Percentiles rank a stretch among this genome's conserved stretches.
phyloP scores from a whole-genome alignment of 2,329 filamentous ascomycete genomes.

The Emmonsiellopsis sp. region DNA sequence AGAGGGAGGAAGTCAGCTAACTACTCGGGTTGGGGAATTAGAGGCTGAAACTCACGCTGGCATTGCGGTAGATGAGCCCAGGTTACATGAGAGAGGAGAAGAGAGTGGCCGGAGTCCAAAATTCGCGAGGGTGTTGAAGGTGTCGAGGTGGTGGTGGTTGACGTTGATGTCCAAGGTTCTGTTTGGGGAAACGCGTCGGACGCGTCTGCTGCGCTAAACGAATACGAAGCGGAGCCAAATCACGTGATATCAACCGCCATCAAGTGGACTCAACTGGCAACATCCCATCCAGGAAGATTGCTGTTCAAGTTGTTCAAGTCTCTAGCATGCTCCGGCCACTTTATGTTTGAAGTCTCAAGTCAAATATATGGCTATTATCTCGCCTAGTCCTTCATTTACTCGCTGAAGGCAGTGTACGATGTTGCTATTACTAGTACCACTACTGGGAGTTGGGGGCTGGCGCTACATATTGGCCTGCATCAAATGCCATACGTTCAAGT shows the following conservation, averaged over 20 bases:
- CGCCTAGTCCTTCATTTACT: no score
- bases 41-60: conserved; percentile 1
- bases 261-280: no score
- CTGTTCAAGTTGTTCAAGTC: no score
- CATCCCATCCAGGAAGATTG: no score
- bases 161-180: background rate
- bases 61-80: background rate
- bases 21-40: background rate
- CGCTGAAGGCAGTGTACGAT: no score
- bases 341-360: no score
- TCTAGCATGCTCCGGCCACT: no score
- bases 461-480: no score
- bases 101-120: background rate
- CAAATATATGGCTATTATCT: no score
- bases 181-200: background rate
- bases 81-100: background rate
- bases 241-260: background rate
- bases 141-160: background rate
- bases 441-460: no score
- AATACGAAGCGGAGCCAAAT: background rate
- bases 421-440: no score
- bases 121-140: background rate
- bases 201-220: background rate
- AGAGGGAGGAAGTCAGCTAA: background rate
- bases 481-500: no score